phyloP scores from a whole-genome alignment of 257 asterid genomes.

The Forsythia viridissima region DNA sequence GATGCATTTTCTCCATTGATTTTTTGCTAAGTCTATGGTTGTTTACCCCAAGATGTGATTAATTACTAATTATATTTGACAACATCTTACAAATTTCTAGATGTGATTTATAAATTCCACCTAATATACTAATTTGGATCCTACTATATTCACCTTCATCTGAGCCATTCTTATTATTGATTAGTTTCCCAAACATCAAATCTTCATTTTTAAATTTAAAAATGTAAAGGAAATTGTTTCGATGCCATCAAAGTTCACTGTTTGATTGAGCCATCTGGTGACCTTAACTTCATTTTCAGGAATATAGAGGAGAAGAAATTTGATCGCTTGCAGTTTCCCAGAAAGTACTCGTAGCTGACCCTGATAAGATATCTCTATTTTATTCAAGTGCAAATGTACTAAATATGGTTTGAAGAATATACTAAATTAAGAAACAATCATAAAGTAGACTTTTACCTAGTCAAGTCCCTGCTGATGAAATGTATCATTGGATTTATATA shows the following conservation, averaged over 20 bases:
- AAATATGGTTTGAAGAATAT: neutral
- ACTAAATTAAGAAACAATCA: neutral
- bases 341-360: neutral
- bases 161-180: neutral
- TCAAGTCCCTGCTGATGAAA: constrained; percentile 7
- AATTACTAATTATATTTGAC: neutral
- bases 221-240: too few species aligned
- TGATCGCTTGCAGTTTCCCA: neutral
- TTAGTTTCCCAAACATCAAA: neutral
- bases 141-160: too few species aligned
- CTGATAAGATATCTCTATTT: neutral
- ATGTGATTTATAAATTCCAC: neutral
- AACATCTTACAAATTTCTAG: neutral
- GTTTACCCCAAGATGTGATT: neutral
- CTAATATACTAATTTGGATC: neutral
- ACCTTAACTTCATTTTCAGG: neutral
- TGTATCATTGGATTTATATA: neutral
- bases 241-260: too few species aligned
- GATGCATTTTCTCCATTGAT: too few species aligned
- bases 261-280: too few species aligned
- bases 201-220: too few species aligned
- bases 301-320: neutral
- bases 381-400: neutral
- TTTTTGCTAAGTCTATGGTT: neutral
- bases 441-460: constrained; percentile 28